phyloP scores from a whole-genome alignment of 345 rosid genomes.

The Turnera subulata region DNA sequence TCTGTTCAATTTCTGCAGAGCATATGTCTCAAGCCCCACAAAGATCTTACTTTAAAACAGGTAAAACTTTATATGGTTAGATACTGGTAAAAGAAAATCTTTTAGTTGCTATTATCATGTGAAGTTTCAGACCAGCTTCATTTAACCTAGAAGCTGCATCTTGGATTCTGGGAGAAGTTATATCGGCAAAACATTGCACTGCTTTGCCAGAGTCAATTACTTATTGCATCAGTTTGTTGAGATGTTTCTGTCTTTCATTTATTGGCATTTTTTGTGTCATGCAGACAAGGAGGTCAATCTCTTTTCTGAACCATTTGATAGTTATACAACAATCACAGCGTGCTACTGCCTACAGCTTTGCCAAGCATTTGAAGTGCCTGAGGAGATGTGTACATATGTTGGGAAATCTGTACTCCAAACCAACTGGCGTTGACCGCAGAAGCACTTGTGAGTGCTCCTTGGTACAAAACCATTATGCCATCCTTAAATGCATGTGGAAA shows the following conservation, averaged over 20 bases:
- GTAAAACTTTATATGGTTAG: slow-evolving; percentile 30
- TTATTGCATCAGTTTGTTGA: neutral
- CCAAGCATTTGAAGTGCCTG: slow-evolving; percentile 45
- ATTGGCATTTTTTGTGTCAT: slow-evolving; percentile 11
- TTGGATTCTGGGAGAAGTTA: no score
- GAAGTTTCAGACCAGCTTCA: no score
- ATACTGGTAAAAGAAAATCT: no score
- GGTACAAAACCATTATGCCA: slow-evolving; percentile 46
- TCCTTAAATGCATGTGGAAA: slow-evolving; percentile 60
- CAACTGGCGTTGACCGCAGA: slow-evolving; percentile 17
- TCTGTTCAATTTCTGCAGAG: slow-evolving; percentile 64
- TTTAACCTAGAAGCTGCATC: no score
- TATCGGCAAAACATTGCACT: no score
- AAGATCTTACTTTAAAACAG: slow-evolving; percentile 76
- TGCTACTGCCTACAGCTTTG: slow-evolving; percentile 51
- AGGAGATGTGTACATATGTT: slow-evolving; percentile 37
- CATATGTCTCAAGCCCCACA: slow-evolving; percentile 56
- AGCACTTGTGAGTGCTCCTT: slow-evolving; percentile 34
- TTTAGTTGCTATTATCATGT: no score
- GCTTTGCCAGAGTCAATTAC: no score
- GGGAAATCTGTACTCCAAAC: slow-evolving; percentile 35
- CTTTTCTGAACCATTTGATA: slow-evolving; percentile 80
- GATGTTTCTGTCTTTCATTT: neutral
- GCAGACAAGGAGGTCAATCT: slow-evolving; percentile 63
- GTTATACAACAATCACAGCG: slow-evolving; percentile 72